Base-by-base conservation (phyloP, 148 eudicot species). In the Mesembryanthemum crystallinum region DNA sequence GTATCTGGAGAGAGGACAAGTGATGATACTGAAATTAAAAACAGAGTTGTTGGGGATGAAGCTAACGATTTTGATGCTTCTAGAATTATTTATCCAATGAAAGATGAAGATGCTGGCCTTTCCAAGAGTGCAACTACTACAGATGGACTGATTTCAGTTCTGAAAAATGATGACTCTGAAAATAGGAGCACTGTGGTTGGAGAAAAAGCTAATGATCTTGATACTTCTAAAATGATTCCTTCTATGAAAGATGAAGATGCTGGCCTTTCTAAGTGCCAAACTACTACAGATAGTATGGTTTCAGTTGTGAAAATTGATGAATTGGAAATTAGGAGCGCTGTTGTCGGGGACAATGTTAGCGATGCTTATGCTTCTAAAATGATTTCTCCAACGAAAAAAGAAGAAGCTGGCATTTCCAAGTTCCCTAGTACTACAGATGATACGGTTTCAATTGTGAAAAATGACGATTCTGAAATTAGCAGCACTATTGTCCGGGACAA, bases 1-100 rank as follows among this genome's bases (percentile, higher is more conserved):
- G 73, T 27, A 66, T 72, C 77, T 72, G 77, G 59, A 68, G 77
- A 73, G 73, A 81, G 45, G 65, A 32, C 73, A 60, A 29, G 55
- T 71, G 76, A 51, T 51, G 74, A 61, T 79, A 74, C 62, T 74
- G 65, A 58, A 45, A 32, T 54, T 33, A 67, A 49, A 65, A 63
- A 35, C 27, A 30, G n/a, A 58, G 67, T 42, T 32, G 30, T 58
- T 30, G n/a, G 30, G 32, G 58, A 62, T 70, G 75, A 55, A 73
- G 71, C n/a, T 30, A 69, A 64, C 6, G 60, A 58, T 60, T 59
- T 71, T 45, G 75, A 58, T 59, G 61, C 64, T 80, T 49, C 63
- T 59, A 49, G 64, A 67, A 30, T 30, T 21, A 49, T 61, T 73
- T 69, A 49, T 59, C 75, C 76, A 18, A 62, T 68, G 49, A 67